These are phyloP conservation scores for Amaranthus palmeri DNA, from an alignment of 148 eudicot species.

Conservation along the genomic window DNA sequence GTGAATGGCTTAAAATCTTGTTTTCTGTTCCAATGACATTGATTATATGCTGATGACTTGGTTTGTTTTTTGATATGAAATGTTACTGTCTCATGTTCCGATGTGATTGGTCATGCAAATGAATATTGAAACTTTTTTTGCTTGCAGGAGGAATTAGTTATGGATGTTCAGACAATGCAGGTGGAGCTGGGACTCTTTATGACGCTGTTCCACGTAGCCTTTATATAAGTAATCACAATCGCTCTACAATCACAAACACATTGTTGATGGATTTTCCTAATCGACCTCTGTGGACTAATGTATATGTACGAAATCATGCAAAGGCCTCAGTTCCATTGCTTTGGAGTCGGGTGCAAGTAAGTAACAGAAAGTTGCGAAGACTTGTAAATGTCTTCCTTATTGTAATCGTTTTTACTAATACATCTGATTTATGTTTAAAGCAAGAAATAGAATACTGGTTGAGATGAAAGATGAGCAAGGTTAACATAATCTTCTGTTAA, in stretches of 20 bases:
- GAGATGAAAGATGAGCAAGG: too few relatives aligned
- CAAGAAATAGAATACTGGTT: too few relatives aligned
- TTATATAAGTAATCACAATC: conserved; percentile 69
- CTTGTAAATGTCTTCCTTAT: not conserved
- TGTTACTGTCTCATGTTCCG: not conserved
- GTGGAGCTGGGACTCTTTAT: conserved; percentile 96
- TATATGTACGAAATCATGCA: conserved; percentile 65
- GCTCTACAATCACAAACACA: conserved; percentile 75
- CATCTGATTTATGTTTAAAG: too few relatives aligned
- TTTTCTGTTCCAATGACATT: not conserved
- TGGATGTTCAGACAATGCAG: conserved; percentile 84
- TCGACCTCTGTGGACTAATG: conserved; percentile 93
- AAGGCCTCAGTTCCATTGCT: conserved; percentile 88
- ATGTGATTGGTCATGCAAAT: not conserved
- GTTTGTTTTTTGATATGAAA: not conserved
- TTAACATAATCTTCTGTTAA: too few relatives aligned
- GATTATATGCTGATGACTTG: not conserved
- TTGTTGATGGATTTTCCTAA: conserved; percentile 84
- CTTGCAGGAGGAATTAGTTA: conserved; percentile 86
- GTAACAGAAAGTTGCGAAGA: not conserved
- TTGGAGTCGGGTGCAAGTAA: conserved; percentile 96
- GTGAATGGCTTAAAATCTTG: not conserved
- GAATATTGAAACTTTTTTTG: conserved; percentile 18
- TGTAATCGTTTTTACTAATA: not conserved
- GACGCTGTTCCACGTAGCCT: conserved; percentile 92